A percentile compares a stretch with the other conserved stretches of the same genome.
Conservation (phyloP, 2,329 filamentous ascomycete species). For the Pseudocercospora eumusae region DNA sequence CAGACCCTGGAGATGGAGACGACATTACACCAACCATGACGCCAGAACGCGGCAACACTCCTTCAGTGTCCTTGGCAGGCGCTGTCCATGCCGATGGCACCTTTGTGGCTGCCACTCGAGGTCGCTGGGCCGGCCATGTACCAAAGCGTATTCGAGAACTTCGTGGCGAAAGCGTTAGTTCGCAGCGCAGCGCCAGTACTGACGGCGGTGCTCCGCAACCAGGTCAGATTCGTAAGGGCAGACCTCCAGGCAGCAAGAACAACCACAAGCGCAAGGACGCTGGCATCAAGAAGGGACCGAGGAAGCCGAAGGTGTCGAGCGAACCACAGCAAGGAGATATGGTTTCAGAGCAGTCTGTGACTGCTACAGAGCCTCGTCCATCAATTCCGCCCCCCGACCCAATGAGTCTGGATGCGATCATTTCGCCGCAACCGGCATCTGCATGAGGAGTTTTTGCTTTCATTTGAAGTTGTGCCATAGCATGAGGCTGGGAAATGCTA, state of each 20-base stretch:
- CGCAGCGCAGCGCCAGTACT: slow-evolving; percentile 22
- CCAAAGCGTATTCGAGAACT: slow-evolving; percentile 52
- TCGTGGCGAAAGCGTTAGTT: slow-evolving; percentile 44
- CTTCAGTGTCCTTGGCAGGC: slow-evolving; percentile 12
- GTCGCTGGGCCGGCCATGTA: slow-evolving; percentile 37
- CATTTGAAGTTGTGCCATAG: background rate
- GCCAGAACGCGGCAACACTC: slow-evolving; percentile 29
- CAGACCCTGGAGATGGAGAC: slow-evolving; percentile 14
- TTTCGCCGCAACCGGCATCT: slow-evolving; percentile 1
- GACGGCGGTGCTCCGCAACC: slow-evolving; percentile 25
- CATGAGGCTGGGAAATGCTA: too few relatives aligned
- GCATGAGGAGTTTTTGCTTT: background rate
- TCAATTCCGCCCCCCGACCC: slow-evolving; percentile 1
- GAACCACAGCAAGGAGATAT: slow-evolving; percentile 6
- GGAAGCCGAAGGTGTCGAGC: slow-evolving; percentile 32
- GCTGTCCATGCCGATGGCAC: slow-evolving; percentile 19
- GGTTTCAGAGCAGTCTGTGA: background rate
- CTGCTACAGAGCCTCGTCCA: background rate
- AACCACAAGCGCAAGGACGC: slow-evolving; percentile 49
- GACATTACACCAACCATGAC: slow-evolving; percentile 27
- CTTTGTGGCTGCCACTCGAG: slow-evolving; percentile 31
- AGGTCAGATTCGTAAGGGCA: slow-evolving; percentile 36
- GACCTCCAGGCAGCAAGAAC: slow-evolving; percentile 52
- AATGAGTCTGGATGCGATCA: slow-evolving; percentile 18
- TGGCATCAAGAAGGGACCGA: slow-evolving; percentile 53